Percentiles rank a stretch among this genome's conserved stretches.
These are phyloP conservation scores for Nepenthes alata DNA, from an alignment of 179 eudicot species.

Conservation along the genomic window DNA sequence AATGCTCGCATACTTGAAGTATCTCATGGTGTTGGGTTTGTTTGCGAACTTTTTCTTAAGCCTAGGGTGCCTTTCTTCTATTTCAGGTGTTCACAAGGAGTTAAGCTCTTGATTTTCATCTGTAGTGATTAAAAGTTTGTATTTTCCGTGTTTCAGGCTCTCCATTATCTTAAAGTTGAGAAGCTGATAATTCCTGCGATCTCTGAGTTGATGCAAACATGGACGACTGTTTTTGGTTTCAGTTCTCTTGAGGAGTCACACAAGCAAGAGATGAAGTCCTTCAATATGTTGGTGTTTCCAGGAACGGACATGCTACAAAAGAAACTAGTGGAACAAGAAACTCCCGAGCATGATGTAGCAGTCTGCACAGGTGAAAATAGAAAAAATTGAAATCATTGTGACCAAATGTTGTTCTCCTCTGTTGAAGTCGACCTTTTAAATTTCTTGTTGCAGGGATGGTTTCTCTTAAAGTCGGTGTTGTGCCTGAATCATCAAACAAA, in stretches of 20 bases:
- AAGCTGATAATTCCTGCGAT: slow-evolving; percentile 85
- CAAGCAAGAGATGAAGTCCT: slow-evolving; percentile 56
- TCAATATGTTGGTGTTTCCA: slow-evolving; percentile 91
- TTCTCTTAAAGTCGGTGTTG: slow-evolving; percentile 13
- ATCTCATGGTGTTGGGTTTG: background rate
- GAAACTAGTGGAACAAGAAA: slow-evolving; percentile 22
- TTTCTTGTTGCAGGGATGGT: slow-evolving; percentile 20
- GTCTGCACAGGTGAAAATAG: slow-evolving; percentile 14
- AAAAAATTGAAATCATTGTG: background rate
- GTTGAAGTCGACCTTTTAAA: slow-evolving; percentile 4
- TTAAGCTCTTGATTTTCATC: background rate
- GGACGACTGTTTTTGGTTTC: slow-evolving; percentile 77
- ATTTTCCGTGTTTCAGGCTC: slow-evolving; percentile 36
- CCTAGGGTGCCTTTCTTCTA: background rate
- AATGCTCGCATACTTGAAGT: too few relatives aligned
- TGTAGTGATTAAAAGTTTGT: slow-evolving; percentile 7
- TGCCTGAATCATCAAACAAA: slow-evolving; percentile 22
- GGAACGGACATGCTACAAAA: slow-evolving; percentile 91
- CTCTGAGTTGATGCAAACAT: slow-evolving; percentile 85
- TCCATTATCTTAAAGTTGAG: slow-evolving; percentile 54
- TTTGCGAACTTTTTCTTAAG: background rate
- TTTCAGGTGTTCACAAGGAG: background rate
- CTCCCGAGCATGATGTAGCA: slow-evolving; percentile 13
- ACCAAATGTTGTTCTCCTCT: background rate
- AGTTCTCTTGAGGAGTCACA: slow-evolving; percentile 38